phyloP scores from a whole-genome alignment of 306 rosid species.

The Acacia acuminata region DNA sequence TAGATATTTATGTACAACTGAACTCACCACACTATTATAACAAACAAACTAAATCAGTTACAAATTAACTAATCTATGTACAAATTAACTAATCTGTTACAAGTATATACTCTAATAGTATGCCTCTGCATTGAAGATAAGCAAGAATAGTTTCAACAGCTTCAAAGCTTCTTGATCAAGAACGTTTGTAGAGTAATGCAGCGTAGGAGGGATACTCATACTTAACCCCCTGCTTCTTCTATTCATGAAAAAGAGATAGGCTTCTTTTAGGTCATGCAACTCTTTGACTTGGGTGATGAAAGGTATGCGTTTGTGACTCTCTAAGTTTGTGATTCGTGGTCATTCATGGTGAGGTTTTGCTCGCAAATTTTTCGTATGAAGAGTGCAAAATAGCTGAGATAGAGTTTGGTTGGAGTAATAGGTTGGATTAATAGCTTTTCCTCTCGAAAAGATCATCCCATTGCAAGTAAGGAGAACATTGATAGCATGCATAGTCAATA shows the following conservation, averaged over 20 bases:
- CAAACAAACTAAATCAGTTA: no score
- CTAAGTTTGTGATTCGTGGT: slow-evolving; percentile 27
- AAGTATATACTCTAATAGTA: no score
- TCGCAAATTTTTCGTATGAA: slow-evolving; percentile 17
- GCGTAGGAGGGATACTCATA: slow-evolving; percentile 88
- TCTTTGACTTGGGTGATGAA: slow-evolving; percentile 64
- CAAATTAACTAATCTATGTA: no score
- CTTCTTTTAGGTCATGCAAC: slow-evolving; percentile 56
- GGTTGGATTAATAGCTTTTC: slow-evolving; percentile 28
- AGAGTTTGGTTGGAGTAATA: slow-evolving; percentile 21
- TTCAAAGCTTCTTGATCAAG: slow-evolving; percentile 65
- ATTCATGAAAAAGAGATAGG: slow-evolving; percentile 65
- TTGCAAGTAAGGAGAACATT: neutral
- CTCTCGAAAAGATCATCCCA: slow-evolving; percentile 41
- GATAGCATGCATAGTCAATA: neutral
- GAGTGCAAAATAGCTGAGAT: slow-evolving; percentile 21
- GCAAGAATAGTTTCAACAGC: slow-evolving; percentile 60
- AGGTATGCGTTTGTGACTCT: slow-evolving; percentile 49
- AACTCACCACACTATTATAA: no score
- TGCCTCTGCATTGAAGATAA: slow-evolving; percentile 43
- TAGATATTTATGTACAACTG: no score
- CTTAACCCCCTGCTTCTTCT: slow-evolving; percentile 56
- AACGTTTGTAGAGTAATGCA: slow-evolving; percentile 77
- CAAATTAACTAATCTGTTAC: no score
- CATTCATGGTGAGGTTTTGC: slow-evolving; percentile 22